Evolutionary conservation across 1,284 basidiomycete species (phyloP).

Genomic region (Gomphus bonarii): DNA sequence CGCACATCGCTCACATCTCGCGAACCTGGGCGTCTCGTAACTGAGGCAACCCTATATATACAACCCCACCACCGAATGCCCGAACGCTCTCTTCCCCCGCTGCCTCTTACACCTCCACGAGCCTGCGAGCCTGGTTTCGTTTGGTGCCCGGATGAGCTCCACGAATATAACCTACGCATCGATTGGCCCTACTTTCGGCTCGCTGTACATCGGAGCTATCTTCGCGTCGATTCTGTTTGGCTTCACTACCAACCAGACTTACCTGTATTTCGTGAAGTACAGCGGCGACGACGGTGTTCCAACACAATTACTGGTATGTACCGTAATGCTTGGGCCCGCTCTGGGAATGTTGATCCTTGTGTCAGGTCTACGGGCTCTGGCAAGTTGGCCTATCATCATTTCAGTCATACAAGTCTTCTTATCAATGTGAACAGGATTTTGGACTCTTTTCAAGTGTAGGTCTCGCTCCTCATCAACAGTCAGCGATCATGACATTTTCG

Average conservation of each 20-base stretch:
- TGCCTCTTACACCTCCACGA: too few species aligned
- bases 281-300: neutral
- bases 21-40: too few species aligned
- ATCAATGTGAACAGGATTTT: neutral
- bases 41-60: too few species aligned
- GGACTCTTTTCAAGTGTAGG: slow-evolving; percentile 1
- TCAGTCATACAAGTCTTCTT: too few species aligned
- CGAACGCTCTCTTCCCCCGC: too few species aligned
- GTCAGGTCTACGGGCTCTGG: slow-evolving; percentile 1
- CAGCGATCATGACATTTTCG: neutral
- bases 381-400: too few species aligned
- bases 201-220: neutral
- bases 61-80: too few species aligned
- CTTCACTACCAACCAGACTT: slow-evolving; percentile 1
- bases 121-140: too few species aligned
- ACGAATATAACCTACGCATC: neutral
- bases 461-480: neutral
- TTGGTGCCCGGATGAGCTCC: neutral
- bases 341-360: neutral
- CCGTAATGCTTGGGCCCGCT: neutral
- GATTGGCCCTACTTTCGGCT: neutral
- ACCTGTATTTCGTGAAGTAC: neutral
- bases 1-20: too few species aligned
- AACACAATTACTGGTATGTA: neutral
- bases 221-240: neutral